These are phyloP conservation scores for Chaetoscypha palmicola DNA, from an alignment of 2,329 filamentous ascomycete genomes.

Conservation along the genomic window DNA sequence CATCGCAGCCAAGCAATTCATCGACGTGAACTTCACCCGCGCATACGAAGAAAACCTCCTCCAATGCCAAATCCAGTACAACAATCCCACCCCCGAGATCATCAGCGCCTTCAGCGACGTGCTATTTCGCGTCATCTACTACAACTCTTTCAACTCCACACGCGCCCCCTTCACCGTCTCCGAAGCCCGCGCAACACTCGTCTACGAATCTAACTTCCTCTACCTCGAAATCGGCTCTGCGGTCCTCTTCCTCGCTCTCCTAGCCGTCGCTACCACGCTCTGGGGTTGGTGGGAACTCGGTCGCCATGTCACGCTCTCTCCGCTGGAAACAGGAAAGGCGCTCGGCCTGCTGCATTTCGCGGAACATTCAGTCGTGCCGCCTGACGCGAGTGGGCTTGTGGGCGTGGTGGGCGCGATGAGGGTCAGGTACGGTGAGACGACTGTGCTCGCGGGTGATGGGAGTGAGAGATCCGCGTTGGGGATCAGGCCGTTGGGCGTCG, in stretches of 20 bases:
- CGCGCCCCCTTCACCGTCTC: neutral
- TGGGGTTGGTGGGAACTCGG: slow-evolving; percentile 3
- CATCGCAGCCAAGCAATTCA: neutral
- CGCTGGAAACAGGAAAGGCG: slow-evolving; percentile 1
- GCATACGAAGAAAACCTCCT: neutral
- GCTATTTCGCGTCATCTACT: neutral
- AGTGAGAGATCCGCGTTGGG: neutral
- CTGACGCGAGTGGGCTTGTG: neutral
- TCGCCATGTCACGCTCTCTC: neutral
- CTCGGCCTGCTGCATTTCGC: neutral
- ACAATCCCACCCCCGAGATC: neutral
- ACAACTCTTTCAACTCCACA: neutral
- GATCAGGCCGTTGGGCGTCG: neutral
- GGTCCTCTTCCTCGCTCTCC: neutral
- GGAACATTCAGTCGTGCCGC: neutral
- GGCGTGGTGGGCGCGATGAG: neutral
- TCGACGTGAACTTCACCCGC: no score
- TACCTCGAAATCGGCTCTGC: neutral
- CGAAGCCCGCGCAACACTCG: neutral
- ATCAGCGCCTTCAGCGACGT: slow-evolving; percentile 1
- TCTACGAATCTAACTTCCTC: neutral
- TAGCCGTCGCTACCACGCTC: neutral
- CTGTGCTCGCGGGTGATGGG: neutral
- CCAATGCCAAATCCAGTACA: neutral
- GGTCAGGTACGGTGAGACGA: neutral